phyloP scores from a whole-genome alignment of 2,329 filamentous ascomycete genomes.

The Cadophora gregata region DNA sequence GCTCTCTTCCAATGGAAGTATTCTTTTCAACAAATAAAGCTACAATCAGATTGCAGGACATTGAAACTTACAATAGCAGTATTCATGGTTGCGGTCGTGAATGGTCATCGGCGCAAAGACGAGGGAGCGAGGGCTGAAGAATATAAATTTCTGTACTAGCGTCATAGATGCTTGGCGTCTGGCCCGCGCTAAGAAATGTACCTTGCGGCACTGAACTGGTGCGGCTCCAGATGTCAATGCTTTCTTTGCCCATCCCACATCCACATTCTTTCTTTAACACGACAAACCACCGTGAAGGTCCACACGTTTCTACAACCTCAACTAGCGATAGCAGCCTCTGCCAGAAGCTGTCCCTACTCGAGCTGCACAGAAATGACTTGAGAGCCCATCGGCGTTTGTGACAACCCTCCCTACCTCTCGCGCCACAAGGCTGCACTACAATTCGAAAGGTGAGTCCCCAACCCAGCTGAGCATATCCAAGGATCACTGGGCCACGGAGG shows the following conservation, averaged over 20 bases:
- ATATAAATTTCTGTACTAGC: conserved; percentile 31
- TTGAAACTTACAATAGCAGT: conserved; percentile 38
- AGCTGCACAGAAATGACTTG: conserved; percentile 40
- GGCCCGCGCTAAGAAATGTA: conserved; percentile 32
- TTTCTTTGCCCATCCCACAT: conserved; percentile 27
- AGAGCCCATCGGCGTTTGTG: conserved; percentile 35
- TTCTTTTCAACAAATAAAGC: background rate
- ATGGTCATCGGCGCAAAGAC: conserved; percentile 20
- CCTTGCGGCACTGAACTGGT: too few relatives aligned
- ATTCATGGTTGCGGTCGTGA: conserved; percentile 32
- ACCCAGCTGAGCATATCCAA: conserved; percentile 3
- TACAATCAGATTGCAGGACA: background rate
- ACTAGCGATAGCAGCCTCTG: background rate
- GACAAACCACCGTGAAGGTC: conserved; percentile 9
- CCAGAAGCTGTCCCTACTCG: conserved; percentile 27
- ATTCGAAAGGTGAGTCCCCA: conserved; percentile 30
- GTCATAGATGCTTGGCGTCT: conserved; percentile 8
- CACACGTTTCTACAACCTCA: background rate
- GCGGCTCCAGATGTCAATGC: conserved; percentile 11
- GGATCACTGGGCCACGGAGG: background rate
- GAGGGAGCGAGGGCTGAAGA: conserved; percentile 9
- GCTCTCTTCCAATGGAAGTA: background rate
- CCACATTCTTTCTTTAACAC: conserved; percentile 19
- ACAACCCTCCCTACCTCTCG: conserved; percentile 34
- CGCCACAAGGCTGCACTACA: conserved; percentile 43